Percentiles rank a stretch among this genome's conserved stretches.
Conservation (phyloP, 257 asterid species). For the Solanum chmielewskii region DNA sequence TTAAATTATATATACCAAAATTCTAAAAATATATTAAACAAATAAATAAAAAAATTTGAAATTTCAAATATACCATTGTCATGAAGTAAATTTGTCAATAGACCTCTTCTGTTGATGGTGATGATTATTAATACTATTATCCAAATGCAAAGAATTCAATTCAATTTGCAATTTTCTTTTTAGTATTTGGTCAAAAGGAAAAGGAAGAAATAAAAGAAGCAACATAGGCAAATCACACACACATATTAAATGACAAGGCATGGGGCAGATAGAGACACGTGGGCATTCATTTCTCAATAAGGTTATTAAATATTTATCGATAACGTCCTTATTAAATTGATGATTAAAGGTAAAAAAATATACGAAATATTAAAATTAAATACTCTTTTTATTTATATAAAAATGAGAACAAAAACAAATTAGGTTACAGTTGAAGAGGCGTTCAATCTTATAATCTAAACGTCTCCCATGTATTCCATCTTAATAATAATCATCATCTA, state of each 20-base stretch:
- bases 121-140: too few relatives aligned
- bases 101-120: too few relatives aligned
- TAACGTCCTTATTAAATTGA: too few relatives aligned
- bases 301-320: neutral
- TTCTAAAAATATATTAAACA: too few relatives aligned
- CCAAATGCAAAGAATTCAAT: neutral
- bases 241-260: neutral
- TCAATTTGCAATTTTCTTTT: neutral
- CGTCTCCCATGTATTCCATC: neutral
- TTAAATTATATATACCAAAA: too few relatives aligned
- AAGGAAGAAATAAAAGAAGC: neutral
- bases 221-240: neutral
- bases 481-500: too few relatives aligned
- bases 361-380: neutral
- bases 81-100: too few relatives aligned
- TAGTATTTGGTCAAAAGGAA: neutral
- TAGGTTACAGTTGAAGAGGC: neutral
- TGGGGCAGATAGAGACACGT: neutral
- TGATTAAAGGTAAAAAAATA: neutral
- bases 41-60: too few relatives aligned
- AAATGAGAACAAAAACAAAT: too few relatives aligned
- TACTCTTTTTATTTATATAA: too few relatives aligned
- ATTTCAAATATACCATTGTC: too few relatives aligned
- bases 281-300: neutral
- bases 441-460: neutral